Evolutionary conservation across 2,329 filamentous ascomycete genomes (phyloP).

Genomic region (Lasiodiplodia hormozganensis): DNA sequence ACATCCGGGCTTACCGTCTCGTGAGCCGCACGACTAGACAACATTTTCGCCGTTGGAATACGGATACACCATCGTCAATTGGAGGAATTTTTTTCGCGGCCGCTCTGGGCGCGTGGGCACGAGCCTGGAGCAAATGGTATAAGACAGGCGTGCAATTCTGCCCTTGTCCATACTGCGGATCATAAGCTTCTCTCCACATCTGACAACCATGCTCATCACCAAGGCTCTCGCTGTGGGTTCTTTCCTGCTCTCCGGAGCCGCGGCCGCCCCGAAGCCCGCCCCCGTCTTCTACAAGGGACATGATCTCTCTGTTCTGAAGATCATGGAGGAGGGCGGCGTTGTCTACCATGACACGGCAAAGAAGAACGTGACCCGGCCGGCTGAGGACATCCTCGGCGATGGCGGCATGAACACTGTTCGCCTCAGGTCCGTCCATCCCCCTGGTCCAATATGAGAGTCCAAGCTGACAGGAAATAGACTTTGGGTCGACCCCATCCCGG

Average conservation of each 20-base stretch:
- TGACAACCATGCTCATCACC: slow-evolving; percentile 4
- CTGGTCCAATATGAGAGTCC: background rate
- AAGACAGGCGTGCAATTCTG: background rate
- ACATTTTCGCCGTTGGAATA: background rate
- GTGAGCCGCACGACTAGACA: slow-evolving; percentile 15
- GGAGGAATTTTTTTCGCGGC: slow-evolving; percentile 9
- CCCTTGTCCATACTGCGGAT: background rate
- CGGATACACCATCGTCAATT: background rate
- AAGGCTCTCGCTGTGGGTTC: slow-evolving; percentile 11
- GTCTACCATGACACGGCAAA: slow-evolving; percentile 41
- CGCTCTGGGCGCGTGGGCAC: background rate
- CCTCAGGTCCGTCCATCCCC: slow-evolving; percentile 5
- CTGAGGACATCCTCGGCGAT: slow-evolving; percentile 27
- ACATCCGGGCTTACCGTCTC: background rate
- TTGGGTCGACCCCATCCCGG: slow-evolving; percentile 68
- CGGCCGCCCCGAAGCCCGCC: slow-evolving; percentile 2
- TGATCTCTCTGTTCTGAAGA: slow-evolving; percentile 23
- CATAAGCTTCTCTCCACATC: background rate
- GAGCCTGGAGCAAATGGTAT: background rate
- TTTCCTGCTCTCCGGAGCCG: slow-evolving; percentile 9
- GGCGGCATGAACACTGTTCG: slow-evolving; percentile 28
- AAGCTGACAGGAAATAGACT: slow-evolving; percentile 31
- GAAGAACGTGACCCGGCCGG: slow-evolving; percentile 44
- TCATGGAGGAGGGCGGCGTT: slow-evolving; percentile 29
- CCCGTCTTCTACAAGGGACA: slow-evolving; percentile 29